phyloP scores from a whole-genome alignment of 306 rosid species.

The Glycine tomentella region DNA sequence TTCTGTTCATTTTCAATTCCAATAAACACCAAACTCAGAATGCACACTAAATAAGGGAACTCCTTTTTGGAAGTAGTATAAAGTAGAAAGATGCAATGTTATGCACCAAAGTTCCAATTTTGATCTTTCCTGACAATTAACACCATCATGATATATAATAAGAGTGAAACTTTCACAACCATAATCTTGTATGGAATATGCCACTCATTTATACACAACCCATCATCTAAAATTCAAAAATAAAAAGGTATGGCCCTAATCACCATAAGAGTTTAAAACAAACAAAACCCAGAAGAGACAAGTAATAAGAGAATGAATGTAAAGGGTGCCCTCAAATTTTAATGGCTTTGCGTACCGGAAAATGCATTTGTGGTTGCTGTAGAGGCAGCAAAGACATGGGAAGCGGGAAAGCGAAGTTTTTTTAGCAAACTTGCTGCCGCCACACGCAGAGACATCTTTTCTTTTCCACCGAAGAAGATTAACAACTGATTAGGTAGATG shows the following conservation, averaged over 20 bases:
- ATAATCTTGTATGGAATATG: neutral
- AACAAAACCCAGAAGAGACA: neutral
- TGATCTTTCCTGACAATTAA: too few species aligned
- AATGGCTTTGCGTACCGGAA: constrained; percentile 51
- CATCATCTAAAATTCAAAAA: constrained; percentile 21
- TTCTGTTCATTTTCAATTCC: too few species aligned
- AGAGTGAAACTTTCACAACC: constrained; percentile 9
- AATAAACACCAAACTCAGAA: too few species aligned
- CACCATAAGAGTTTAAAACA: neutral
- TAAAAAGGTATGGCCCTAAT: neutral
- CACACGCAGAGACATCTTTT: constrained; percentile 61
- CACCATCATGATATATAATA: neutral
- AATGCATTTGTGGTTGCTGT: constrained; percentile 28
- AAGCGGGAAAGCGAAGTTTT: constrained; percentile 54
- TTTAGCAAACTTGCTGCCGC: constrained; percentile 50
- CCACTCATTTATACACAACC: constrained; percentile 6
- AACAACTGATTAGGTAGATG: neutral
- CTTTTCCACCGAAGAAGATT: neutral
- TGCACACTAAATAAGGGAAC: too few species aligned
- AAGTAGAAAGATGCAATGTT: too few species aligned
- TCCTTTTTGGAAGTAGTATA: too few species aligned
- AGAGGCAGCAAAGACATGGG: constrained; percentile 25
- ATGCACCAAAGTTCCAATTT: too few species aligned
- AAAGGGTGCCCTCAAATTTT: constrained; percentile 10
- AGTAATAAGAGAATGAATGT: neutral